phyloP scores from a whole-genome alignment of 768 basidiomycete genomes.

The Lanmaoa pseudosensibilis region DNA sequence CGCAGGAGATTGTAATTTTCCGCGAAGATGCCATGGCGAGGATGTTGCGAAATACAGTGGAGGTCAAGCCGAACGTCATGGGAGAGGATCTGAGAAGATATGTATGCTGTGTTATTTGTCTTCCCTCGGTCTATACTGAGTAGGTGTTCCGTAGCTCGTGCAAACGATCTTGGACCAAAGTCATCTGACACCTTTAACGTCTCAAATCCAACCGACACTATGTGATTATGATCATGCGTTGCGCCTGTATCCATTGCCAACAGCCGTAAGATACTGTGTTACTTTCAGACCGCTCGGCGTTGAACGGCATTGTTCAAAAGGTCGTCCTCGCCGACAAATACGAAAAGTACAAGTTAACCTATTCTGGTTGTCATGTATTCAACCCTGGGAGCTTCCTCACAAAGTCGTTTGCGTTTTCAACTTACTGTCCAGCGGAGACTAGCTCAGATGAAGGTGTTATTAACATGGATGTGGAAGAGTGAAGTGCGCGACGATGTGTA shows the following conservation, averaged over 20 bases:
- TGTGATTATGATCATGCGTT: constrained; percentile 92
- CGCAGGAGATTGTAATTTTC: constrained; percentile 93
- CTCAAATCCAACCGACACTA: constrained; percentile 80
- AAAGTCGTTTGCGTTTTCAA: constrained; percentile 80
- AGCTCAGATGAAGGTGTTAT: constrained; percentile 79
- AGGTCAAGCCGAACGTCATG: constrained; percentile 77
- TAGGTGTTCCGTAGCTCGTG: constrained; percentile 62
- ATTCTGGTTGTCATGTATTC: constrained; percentile 98
- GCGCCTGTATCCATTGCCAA: constrained; percentile 91
- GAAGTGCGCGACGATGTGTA: not conserved
- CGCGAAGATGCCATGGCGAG: constrained; percentile 91
- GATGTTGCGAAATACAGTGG: constrained; percentile 90
- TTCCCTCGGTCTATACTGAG: not conserved
- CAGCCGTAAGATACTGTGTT: constrained; percentile 59
- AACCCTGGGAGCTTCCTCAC: constrained; percentile 94
- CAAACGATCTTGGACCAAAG: constrained; percentile 95
- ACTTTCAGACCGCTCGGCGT: not conserved
- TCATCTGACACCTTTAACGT: constrained; percentile 86
- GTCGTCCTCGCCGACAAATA: constrained; percentile 95
- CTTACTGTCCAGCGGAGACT: constrained; percentile 82
- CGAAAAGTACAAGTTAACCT: constrained; percentile 93
- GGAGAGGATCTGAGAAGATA: constrained; percentile 86
- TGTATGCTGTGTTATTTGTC: constrained; percentile 48
- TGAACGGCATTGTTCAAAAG: constrained; percentile 40
- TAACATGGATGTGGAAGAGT: constrained; percentile 41